These are phyloP conservation scores for Blastocystis sp. DNA, from an alignment of 352 stramenopile species.

Conservation along the genomic window DNA sequence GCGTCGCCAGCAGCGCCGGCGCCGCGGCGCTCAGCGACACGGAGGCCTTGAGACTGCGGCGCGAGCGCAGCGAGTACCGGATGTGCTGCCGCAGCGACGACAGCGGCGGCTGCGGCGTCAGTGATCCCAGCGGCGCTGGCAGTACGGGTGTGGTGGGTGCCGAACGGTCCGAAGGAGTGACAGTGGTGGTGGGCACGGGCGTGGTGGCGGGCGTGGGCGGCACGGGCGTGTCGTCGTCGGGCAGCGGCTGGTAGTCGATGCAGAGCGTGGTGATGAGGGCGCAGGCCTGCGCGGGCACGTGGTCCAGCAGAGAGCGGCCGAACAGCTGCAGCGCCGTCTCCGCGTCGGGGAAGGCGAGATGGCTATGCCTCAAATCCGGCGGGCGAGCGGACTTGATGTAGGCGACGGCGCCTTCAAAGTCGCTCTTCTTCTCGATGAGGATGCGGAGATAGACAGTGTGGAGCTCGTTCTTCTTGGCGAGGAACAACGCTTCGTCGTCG, in stretches of 20 bases:
- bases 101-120: constrained; percentile 72
- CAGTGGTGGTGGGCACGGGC: constrained; percentile 70
- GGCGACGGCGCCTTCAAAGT: constrained; percentile 82
- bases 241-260: constrained; percentile 70
- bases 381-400: constrained; percentile 76
- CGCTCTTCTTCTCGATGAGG: constrained; percentile 81
- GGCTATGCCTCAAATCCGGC: neutral
- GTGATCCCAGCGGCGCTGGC: too few species aligned
- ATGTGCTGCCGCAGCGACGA: constrained; percentile 76
- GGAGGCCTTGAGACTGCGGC: neutral
- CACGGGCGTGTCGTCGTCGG: neutral
- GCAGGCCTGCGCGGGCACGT: constrained; percentile 81
- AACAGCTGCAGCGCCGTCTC: constrained; percentile 83
- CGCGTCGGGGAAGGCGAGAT: constrained; percentile 69
- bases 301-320: constrained; percentile 82
- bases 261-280: constrained; percentile 84
- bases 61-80: constrained; percentile 65
- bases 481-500: constrained; percentile 80
- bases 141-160: too few species aligned
- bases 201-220: constrained; percentile 76
- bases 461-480: constrained; percentile 81
- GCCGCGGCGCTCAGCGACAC: constrained; percentile 72
- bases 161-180: too few species aligned
- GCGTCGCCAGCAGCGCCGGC: constrained; percentile 81
- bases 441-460: constrained; percentile 87